phyloP scores from a whole-genome alignment of 2,329 filamentous ascomycete species.

The Aschersonia sp. region DNA sequence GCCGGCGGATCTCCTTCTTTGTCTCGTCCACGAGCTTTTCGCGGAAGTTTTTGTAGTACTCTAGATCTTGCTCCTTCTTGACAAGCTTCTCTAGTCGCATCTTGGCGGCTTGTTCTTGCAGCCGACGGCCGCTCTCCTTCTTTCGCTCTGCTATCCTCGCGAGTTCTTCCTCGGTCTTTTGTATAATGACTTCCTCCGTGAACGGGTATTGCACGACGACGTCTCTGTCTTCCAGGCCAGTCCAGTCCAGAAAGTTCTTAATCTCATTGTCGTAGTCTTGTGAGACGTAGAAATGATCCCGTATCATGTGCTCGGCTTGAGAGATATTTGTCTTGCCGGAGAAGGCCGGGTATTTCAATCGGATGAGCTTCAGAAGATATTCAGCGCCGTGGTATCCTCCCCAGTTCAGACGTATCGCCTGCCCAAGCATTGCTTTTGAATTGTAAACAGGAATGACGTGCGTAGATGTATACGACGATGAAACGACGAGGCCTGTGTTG shows the following conservation, averaged over 20 bases:
- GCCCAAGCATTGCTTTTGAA: slow-evolving; percentile 67
- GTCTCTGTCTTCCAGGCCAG: slow-evolving; percentile 78
- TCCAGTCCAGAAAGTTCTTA: slow-evolving; percentile 71
- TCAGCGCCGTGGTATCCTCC: slow-evolving; percentile 82
- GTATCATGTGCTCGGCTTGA: slow-evolving; percentile 78
- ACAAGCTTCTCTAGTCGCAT: slow-evolving; percentile 93
- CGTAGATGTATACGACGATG: slow-evolving; percentile 84
- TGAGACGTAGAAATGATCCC: slow-evolving; percentile 82
- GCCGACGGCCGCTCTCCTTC: slow-evolving; percentile 78
- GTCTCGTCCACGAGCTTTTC: slow-evolving; percentile 55
- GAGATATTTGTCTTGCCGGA: slow-evolving; percentile 72
- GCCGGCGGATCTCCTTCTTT: slow-evolving; percentile 79
- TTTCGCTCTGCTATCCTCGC: slow-evolving; percentile 83
- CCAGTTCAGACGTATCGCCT: slow-evolving; percentile 88
- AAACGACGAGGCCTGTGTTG: slow-evolving; percentile 74
- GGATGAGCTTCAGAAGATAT: slow-evolving; percentile 79
- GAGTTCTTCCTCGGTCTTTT: slow-evolving; percentile 91
- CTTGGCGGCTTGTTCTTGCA: slow-evolving; percentile 94
- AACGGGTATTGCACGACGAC: slow-evolving; percentile 85
- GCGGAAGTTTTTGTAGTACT: slow-evolving; percentile 83
- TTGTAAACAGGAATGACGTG: slow-evolving; percentile 91
- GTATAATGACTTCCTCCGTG: slow-evolving; percentile 76
- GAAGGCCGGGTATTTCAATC: slow-evolving; percentile 83
- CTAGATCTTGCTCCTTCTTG: slow-evolving; percentile 87
- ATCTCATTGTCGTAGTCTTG: slow-evolving; percentile 72